phyloP scores from a whole-genome alignment of 306 rosid genomes.

The Inga leiocalycina region DNA sequence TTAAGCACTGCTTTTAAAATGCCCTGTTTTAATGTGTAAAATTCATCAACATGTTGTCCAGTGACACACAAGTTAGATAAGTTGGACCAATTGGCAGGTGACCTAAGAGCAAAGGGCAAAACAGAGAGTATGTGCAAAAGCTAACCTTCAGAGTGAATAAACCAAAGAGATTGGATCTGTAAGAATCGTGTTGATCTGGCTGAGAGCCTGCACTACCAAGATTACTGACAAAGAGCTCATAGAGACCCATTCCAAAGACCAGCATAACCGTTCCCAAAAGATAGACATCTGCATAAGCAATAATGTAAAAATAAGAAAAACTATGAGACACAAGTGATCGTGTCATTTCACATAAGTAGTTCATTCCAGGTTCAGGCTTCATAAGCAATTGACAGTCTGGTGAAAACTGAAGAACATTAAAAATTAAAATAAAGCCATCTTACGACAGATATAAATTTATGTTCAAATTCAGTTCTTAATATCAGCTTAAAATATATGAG shows the following conservation, averaged over 20 bases:
- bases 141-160: constrained; percentile 80
- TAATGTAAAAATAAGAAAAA: neutral
- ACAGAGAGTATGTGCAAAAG: neutral
- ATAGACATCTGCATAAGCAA: constrained; percentile 72
- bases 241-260: constrained; percentile 96
- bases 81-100: neutral
- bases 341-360: too few relatives aligned
- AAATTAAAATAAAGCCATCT: too few relatives aligned
- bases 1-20: too few relatives aligned
- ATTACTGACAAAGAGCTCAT: constrained; percentile 90
- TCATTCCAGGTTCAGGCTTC: too few relatives aligned
- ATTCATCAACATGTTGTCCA: neutral
- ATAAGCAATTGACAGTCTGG: too few relatives aligned
- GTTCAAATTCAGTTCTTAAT: too few relatives aligned
- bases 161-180: constrained; percentile 78
- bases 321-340: too few relatives aligned
- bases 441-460: too few relatives aligned
- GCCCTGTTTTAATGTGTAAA: too few relatives aligned
- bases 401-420: too few relatives aligned
- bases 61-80: neutral
- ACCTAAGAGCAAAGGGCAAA: neutral
- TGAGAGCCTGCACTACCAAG: constrained; percentile 53
- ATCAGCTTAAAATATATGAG: too few relatives aligned
- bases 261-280: constrained; percentile 98
- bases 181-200: constrained; percentile 46